phyloP scores from a whole-genome alignment of 345 rosid species.

The Pistacia integerrima region DNA sequence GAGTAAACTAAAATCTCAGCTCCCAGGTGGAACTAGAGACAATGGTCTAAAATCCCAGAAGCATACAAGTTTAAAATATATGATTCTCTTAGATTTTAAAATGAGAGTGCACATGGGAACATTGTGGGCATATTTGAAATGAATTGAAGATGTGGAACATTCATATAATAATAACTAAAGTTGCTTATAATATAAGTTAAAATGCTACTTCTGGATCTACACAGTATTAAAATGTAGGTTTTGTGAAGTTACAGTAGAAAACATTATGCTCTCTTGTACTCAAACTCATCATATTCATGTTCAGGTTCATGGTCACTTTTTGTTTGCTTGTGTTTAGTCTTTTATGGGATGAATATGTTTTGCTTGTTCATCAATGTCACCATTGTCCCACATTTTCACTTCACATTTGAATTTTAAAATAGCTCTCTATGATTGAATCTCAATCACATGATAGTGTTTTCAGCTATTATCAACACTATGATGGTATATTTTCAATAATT shows the following conservation, averaged over 20 bases:
- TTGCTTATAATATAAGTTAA: background rate
- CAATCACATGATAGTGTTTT: too few species aligned
- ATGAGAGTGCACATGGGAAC: background rate
- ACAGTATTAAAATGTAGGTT: background rate
- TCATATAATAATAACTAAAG: too few species aligned
- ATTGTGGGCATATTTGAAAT: conserved; percentile 1
- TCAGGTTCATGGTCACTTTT: background rate
- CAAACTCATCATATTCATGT: background rate
- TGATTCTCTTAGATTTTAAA: background rate
- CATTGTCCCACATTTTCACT: too few species aligned
- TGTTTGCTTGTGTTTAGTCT: background rate
- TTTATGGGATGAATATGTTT: too few species aligned
- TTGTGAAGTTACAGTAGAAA: background rate
- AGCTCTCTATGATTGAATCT: too few species aligned
- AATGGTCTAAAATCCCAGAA: background rate
- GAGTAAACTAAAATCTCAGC: too few species aligned
- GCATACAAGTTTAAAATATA: background rate
- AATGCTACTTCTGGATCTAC: background rate
- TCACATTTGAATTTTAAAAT: too few species aligned
- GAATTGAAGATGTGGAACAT: background rate
- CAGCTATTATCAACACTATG: too few species aligned
- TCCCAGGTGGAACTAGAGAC: background rate
- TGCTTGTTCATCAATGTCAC: too few species aligned
- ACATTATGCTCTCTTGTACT: background rate
- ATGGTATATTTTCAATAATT: too few species aligned